phyloP scores from a whole-genome alignment of 805 yeast genomes.

The Kockiozyma suomiensis region DNA sequence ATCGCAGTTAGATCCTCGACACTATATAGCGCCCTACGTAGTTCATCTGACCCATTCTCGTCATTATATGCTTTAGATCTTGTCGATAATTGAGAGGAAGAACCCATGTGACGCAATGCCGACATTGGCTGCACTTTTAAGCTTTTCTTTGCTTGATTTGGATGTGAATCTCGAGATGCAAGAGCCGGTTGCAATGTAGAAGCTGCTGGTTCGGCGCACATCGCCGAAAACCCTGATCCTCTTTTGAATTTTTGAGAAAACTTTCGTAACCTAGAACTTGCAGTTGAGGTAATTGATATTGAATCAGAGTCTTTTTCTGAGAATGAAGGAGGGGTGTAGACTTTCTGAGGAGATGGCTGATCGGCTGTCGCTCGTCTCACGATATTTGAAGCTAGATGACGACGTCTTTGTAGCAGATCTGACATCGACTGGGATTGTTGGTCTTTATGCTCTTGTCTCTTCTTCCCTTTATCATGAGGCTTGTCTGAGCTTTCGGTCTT shows the following conservation, averaged over 20 bases:
- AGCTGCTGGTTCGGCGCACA: background rate
- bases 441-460: background rate
- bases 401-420: constrained; percentile 19
- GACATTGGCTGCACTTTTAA: constrained; percentile 6
- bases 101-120: constrained; percentile 5
- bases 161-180: background rate
- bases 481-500: background rate
- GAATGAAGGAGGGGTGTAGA: background rate
- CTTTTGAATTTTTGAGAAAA: constrained; percentile 18
- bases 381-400: constrained; percentile 22
- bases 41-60: background rate
- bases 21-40: constrained; percentile 3
- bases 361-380: constrained; percentile 18
- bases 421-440: background rate
- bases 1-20: constrained; percentile 2
- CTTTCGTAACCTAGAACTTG: constrained; percentile 12
- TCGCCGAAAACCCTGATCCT: constrained; percentile 9
- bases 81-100: background rate
- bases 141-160: background rate
- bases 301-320: constrained; percentile 10
- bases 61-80: background rate
- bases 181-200: background rate
- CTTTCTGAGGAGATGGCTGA: constrained; percentile 1
- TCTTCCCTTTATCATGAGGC: background rate
- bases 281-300: constrained; percentile 14